A percentile compares a stretch with the other conserved stretches of the same genome.
These are phyloP conservation scores for Vitis hybrid DNA, from an alignment of 177 flowering plant genomes.

Conservation along the genomic window DNA sequence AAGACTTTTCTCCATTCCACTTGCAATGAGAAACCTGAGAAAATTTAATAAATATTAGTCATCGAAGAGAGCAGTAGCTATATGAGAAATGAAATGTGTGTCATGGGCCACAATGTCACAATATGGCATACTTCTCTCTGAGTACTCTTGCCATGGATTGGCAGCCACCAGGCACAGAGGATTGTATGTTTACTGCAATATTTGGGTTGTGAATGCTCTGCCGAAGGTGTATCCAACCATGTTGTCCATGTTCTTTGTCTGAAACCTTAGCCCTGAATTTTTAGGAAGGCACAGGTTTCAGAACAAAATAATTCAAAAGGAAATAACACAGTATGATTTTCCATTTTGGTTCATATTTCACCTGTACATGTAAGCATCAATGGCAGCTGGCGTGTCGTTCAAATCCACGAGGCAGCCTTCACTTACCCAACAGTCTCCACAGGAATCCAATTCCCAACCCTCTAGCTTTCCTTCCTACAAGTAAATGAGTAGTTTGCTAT, in stretches of 20 bases:
- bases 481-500: not conserved
- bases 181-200: slow-evolving; percentile 83
- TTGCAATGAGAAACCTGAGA: slow-evolving; percentile 56
- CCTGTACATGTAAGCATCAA: slow-evolving; percentile 97
- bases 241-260: slow-evolving; percentile 51
- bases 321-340: not conserved
- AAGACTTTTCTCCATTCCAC: slow-evolving; percentile 48
- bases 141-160: slow-evolving; percentile 49
- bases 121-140: slow-evolving; percentile 48
- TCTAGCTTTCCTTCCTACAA: slow-evolving; percentile 62
- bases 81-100: not conserved
- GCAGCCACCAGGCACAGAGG: slow-evolving; percentile 67
- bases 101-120: no score
- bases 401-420: slow-evolving; percentile 94
- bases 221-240: slow-evolving; percentile 85
- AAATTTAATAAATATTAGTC: not conserved
- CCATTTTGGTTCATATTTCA: slow-evolving; percentile 6
- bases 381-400: slow-evolving; percentile 58
- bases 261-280: slow-evolving; percentile 66
- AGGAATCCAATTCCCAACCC: slow-evolving; percentile 84
- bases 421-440: slow-evolving; percentile 96
- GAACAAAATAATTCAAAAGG: not conserved
- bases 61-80: not conserved
- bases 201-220: slow-evolving; percentile 96
- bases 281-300: not conserved